Percentiles rank a stretch among this genome's conserved stretches.
Conservation (phyloP, 768 basidiomycete genomes). For the Kwoniella pini region DNA sequence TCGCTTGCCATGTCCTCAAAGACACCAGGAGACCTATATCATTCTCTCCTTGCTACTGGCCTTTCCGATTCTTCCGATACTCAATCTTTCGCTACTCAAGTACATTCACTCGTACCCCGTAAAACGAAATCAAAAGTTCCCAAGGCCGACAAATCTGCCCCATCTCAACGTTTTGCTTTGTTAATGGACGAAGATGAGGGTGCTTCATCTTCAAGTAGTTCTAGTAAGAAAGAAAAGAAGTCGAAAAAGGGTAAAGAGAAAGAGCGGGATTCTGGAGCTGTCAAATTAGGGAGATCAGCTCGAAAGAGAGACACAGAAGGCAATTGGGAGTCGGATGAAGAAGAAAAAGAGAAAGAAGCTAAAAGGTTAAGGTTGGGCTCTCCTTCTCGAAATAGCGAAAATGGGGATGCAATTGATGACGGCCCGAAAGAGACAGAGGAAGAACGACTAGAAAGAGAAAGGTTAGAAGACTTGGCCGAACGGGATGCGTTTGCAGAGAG, state of each 20-base stretch:
- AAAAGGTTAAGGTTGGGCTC: conserved; percentile 47
- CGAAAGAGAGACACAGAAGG: conserved; percentile 79
- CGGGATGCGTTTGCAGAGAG: conserved; percentile 92
- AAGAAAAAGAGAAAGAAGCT: conserved; percentile 33
- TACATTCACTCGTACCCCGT: conserved; percentile 74
- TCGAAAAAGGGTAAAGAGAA: conserved; percentile 58
- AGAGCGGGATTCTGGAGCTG: conserved; percentile 21
- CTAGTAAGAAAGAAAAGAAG: conserved; percentile 57
- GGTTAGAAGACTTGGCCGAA: conserved; percentile 75
- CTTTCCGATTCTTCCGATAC: conserved; percentile 78
- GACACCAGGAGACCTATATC: conserved; percentile 73
- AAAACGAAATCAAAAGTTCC: conserved; percentile 69
- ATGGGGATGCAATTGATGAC: conserved; percentile 8
- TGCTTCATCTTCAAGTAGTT: conserved; percentile 44
- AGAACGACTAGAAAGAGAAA: conserved; percentile 68
- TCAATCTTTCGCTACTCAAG: conserved; percentile 74
- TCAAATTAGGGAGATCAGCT: conserved; percentile 36
- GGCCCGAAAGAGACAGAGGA: conserved; percentile 70
- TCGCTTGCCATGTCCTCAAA: conserved; percentile 85
- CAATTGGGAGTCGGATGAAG: conserved; percentile 67
- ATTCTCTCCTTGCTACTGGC: conserved; percentile 72
- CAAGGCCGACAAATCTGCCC: conserved; percentile 60
- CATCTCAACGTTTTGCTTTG: conserved; percentile 68
- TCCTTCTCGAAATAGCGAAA: conserved; percentile 20
- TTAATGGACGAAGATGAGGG: conserved; percentile 74